Conservation (phyloP, 192 early-diverging fungal species). For the Coemansia reversa region DNA sequence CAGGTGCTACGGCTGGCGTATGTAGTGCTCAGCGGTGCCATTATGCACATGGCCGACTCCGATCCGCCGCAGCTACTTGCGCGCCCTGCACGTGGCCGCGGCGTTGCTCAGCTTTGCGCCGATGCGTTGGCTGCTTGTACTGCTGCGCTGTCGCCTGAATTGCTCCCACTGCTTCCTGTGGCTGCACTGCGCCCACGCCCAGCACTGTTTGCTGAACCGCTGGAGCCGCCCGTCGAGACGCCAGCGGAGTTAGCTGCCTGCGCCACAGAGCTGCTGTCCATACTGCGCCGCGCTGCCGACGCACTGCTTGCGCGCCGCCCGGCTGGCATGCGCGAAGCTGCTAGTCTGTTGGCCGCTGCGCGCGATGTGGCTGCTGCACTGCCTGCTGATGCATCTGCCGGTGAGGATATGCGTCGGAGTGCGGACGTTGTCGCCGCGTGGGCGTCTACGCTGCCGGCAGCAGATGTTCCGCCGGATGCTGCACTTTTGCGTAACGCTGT, state of each 20-base stretch:
- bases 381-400: background rate
- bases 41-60: constrained; percentile 9
- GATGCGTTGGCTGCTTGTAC: constrained; percentile 33
- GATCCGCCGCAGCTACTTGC: background rate
- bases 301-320: constrained; percentile 21
- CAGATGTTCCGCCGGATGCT: constrained; percentile 26
- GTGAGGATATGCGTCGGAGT: background rate
- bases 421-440: constrained; percentile 13
- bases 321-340: constrained; percentile 14
- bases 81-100: constrained; percentile 19
- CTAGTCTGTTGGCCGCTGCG: constrained; percentile 8
- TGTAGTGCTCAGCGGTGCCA: constrained; percentile 24
- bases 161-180: background rate
- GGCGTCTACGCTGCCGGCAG: constrained; percentile 10
- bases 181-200: constrained; percentile 15
- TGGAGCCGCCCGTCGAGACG: background rate
- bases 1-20: constrained; percentile 23
- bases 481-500: constrained; percentile 14
- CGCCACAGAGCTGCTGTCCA: constrained; percentile 4
- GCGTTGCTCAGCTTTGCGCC: constrained; percentile 15
- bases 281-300: constrained; percentile 14
- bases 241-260: background rate
- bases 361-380: background rate
- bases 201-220: background rate
- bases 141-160: constrained; percentile 1